Conservation (phyloP, 176 grass and related monocot genomes). For the Themeda triandra region DNA sequence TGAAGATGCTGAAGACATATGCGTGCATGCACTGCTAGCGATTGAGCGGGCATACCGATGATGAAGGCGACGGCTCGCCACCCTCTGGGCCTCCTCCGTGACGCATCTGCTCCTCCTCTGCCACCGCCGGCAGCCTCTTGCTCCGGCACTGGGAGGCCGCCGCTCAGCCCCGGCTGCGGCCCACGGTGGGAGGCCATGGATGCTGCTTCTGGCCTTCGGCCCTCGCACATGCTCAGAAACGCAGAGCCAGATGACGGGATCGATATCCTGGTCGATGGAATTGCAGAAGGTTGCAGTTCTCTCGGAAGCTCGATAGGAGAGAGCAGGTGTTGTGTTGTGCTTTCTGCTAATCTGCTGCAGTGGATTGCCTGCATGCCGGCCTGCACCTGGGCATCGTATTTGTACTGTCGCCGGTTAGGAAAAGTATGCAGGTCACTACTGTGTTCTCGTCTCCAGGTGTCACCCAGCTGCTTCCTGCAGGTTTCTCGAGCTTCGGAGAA, state of each 20-base stretch:
- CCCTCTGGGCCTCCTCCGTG: slow-evolving; percentile 22
- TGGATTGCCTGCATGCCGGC: neutral
- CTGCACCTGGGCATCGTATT: neutral
- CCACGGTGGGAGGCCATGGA: neutral
- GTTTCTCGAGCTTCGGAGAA: neutral
- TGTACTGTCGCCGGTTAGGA: neutral
- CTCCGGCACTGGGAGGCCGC: neutral
- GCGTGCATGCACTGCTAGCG: neutral
- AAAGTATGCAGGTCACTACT: neutral
- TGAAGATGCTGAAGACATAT: too few relatives aligned
- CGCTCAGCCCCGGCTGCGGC: neutral
- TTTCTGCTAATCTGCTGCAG: neutral
- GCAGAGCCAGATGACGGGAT: neutral
- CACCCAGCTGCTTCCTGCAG: neutral
- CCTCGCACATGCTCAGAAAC: neutral
- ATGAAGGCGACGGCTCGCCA: slow-evolving; percentile 25
- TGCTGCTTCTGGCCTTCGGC: neutral
- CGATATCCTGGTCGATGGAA: neutral
- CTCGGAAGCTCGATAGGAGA: too few relatives aligned
- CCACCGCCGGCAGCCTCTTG: neutral
- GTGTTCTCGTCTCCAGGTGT: neutral
- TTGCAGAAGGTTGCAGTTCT: too few relatives aligned
- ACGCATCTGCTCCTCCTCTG: neutral
- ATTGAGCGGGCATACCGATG: slow-evolving; percentile 18
- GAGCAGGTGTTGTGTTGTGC: neutral